Conservation (phyloP, 495 filamentous ascomycete genomes). For the Hyaloscypha finlandica region DNA sequence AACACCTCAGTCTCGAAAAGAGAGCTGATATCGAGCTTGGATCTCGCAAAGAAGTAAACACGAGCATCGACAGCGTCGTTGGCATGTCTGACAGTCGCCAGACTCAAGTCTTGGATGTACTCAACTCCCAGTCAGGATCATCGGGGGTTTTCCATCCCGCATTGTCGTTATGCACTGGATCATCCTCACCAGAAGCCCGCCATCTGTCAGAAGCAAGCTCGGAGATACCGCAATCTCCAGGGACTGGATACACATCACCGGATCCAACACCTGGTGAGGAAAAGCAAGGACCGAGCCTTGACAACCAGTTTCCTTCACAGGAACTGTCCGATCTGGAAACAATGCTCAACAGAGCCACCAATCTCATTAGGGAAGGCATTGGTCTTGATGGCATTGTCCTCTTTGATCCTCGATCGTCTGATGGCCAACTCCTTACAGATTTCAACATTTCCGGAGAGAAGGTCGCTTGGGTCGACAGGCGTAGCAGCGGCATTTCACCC, state of each 20-base stretch:
- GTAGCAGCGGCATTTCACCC: neutral
- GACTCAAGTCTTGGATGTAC: neutral
- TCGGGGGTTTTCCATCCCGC: neutral
- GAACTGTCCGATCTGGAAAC: neutral
- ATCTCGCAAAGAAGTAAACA: neutral
- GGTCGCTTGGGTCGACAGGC: neutral
- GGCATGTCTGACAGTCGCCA: neutral
- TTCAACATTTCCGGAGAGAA: neutral
- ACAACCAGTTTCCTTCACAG: neutral
- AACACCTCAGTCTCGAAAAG: constrained; percentile 5
- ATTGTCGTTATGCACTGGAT: neutral
- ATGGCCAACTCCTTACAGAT: neutral
- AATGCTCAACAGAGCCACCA: constrained; percentile 1
- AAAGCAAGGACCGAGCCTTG: too few relatives aligned
- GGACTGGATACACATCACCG: neutral
- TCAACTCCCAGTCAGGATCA: neutral
- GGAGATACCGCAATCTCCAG: neutral
- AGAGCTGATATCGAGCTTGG: constrained; percentile 2
- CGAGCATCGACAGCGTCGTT: neutral
- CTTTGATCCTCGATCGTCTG: constrained; percentile 5
- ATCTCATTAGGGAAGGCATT: constrained; percentile 15
- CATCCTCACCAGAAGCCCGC: neutral
- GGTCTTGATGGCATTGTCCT: constrained; percentile 9
- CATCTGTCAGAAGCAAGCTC: neutral
- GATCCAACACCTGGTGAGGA: neutral